Conservation (phyloP, 768 basidiomycete genomes). For the Mycena maculata region DNA sequence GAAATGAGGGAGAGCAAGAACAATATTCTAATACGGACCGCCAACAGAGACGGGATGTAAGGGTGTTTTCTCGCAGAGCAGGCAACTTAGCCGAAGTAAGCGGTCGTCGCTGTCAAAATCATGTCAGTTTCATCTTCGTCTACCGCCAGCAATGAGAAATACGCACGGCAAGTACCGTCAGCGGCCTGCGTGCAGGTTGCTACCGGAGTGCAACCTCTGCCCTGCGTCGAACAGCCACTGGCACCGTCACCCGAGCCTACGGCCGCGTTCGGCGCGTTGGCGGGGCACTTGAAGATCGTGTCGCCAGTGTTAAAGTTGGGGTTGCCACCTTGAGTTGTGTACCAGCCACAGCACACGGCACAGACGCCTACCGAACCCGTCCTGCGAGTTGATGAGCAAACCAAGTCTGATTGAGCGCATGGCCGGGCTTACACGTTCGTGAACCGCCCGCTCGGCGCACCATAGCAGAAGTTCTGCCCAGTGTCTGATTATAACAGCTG, state of each 20-base stretch:
- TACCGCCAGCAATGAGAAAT: neutral
- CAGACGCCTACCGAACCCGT: neutral
- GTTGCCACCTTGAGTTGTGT: neutral
- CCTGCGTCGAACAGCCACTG: neutral
- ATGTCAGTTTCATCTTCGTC: too few relatives aligned
- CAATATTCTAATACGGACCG: too few relatives aligned
- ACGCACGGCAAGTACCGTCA: neutral
- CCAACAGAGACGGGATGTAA: too few relatives aligned
- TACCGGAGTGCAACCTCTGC: neutral
- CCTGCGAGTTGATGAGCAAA: neutral
- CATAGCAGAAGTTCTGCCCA: slow-evolving; percentile 9
- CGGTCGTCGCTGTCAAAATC: too few relatives aligned
- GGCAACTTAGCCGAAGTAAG: too few relatives aligned
- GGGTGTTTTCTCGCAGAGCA: too few relatives aligned
- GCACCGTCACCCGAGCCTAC: neutral
- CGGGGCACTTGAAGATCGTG: neutral
- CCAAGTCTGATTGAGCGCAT: neutral
- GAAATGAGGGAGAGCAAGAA: too few relatives aligned
- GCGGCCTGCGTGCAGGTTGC: neutral
- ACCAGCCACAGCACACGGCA: slow-evolving; percentile 15
- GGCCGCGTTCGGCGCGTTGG: neutral
- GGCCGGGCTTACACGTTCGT: neutral
- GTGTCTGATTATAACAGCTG: neutral
- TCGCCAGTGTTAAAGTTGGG: too few relatives aligned
- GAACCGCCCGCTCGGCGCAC: slow-evolving; percentile 10